Evolutionary conservation across 805 yeast genomes (phyloP).

Genomic region (Brettanomyces anomalus): DNA sequence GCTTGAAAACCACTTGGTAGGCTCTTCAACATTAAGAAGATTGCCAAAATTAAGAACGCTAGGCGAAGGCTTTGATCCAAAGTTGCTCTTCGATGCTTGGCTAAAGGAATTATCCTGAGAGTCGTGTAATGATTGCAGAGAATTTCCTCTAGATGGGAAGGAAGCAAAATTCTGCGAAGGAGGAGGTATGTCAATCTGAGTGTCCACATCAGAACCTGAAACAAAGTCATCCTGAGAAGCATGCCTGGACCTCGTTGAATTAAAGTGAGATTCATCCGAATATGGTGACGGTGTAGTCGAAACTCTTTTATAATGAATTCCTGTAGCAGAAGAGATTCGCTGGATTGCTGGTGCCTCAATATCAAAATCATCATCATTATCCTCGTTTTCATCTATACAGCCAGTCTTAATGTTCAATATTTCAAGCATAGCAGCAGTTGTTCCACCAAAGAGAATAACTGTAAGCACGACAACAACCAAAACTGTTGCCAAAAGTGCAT

Average conservation of each 20-base stretch:
- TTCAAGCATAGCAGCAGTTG: conserved; percentile 97
- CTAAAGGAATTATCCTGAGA: background rate
- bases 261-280: conserved; percentile 9
- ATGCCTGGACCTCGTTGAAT: conserved; percentile 15
- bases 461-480: conserved; percentile 94
- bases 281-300: conserved; percentile 8
- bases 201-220: conserved; percentile 26
- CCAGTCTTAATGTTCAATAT: conserved; percentile 90
- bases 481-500: conserved; percentile 86
- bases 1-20: conserved; percentile 83
- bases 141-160: conserved; percentile 14
- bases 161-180: conserved; percentile 15
- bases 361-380: conserved; percentile 92
- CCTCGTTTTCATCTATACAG: conserved; percentile 62
- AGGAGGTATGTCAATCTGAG: conserved; percentile 28
- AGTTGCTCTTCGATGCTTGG: background rate
- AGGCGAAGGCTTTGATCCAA: conserved; percentile 1
- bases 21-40: conserved; percentile 46
- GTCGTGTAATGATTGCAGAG: background rate
- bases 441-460: conserved; percentile 94
- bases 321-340: background rate
- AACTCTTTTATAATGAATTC: conserved; percentile 2
- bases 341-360: conserved; percentile 54
- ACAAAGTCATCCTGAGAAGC: conserved; percentile 19
- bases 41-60: conserved; percentile 16